Percentiles rank a stretch among this genome's conserved stretches.
Evolutionary conservation across 23 red algal species (phyloP).

Genomic region (Gracilaria caudata): DNA sequence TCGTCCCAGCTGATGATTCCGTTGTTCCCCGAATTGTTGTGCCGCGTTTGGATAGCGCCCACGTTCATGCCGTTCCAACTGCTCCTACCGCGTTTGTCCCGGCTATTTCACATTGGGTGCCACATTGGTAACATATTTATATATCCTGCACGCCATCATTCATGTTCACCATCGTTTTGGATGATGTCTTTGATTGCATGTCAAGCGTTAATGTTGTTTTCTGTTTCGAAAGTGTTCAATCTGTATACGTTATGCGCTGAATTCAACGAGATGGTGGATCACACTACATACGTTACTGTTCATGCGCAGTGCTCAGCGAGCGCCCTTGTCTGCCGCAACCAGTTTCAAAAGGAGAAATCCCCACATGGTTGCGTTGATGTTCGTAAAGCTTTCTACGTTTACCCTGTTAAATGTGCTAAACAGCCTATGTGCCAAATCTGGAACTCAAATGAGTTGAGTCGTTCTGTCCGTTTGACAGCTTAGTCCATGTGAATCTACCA

Average conservation of each 20-base stretch:
- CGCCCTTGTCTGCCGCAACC: not conserved
- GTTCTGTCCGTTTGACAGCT: not conserved
- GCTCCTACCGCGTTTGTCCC: conserved; percentile 19
- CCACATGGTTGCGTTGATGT: not conserved
- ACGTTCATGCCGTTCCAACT: conserved; percentile 6
- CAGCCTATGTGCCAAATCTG: not conserved
- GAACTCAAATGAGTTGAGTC: no score
- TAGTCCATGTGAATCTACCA: not conserved
- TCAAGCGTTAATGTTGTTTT: not conserved
- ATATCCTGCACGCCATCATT: not conserved
- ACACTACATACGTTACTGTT: not conserved
- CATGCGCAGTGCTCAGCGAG: not conserved
- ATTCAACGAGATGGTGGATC: not conserved
- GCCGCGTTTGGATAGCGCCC: conserved; percentile 29
- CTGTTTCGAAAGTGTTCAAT: not conserved
- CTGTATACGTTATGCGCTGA: not conserved
- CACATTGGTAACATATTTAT: conserved; percentile 21
- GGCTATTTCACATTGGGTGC: conserved; percentile 28
- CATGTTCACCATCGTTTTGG: not conserved
- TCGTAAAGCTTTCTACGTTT: not conserved
- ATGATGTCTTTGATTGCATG: not conserved
- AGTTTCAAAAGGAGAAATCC: not conserved
- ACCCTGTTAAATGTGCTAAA: not conserved
- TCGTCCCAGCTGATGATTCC: conserved; percentile 49
- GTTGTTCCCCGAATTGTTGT: conserved; percentile 51